Evolutionary conservation across 345 rosid species (phyloP), one percentile per base, ranked within the genome.

Genomic region (Theobroma cacao): DNA sequence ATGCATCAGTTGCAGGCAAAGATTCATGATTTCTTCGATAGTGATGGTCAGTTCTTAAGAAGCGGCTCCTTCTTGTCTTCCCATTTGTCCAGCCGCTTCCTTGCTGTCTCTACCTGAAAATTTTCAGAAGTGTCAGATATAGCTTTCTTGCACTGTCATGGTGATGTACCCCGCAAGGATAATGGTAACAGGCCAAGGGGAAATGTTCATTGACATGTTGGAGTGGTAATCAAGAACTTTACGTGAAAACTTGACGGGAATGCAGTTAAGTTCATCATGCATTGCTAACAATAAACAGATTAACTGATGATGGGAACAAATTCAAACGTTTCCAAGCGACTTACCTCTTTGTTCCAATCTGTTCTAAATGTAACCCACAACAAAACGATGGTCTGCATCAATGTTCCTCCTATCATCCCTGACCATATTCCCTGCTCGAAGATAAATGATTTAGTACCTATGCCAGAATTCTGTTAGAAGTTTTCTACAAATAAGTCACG

Each of bases 51-150:
- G 12, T 62, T 55, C 15, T 41, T 33, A 7, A 43, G 43, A 14
- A 82, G 69, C 30, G 89, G 76, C 62, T 80, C 80, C 33, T 84
- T 86, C 31, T 84, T 88, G 38, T 87, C 90, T 7, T 90, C 95
- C 98, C 98, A 92, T 82, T 66, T 85, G 56, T 86, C 90, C 83
- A 92, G 82, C 4, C 94, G 85, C 38, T 60, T 80, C 53, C 74
- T 85, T 1, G 94, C 87, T 53, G 77, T 92, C 83, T 89, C 94
- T 52, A 91, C 96, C 96, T 94, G 81, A 75, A 82, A 83, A n/a
- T n/a, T 24, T 75, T 62, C 72, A 24, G 17, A 1, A 1, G 14
- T n/a, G n/a, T n/a, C n/a, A n/a, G n/a, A n/a, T n/a, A n/a, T n/a
- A n/a, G n/a, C n/a, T n/a, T n/a, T n/a, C n/a, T n/a, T n/a, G n/a